Evolutionary conservation across 1,284 basidiomycete genomes (phyloP), one percentile per base, ranked within the genome.

Genomic region (Naganishia sp.): DNA sequence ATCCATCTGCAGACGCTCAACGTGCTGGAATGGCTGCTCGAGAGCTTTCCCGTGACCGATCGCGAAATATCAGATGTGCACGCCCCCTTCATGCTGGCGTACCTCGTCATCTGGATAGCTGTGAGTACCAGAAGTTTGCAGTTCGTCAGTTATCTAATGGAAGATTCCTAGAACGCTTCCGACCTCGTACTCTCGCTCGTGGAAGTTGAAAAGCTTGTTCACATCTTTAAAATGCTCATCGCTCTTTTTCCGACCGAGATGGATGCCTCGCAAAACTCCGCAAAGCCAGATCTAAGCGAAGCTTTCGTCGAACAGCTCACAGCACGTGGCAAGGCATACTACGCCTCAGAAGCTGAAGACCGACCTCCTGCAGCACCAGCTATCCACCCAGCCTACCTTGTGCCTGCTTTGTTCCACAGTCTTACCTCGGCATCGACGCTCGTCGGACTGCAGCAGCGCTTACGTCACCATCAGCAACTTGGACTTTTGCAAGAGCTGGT

Each of bases 41-140:
- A 70, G 0, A 76, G 75, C 0, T 79, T 84, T 56, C 78, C 78
- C 7, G 77, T 83, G 6, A 80, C 81, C 51, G 84, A 85, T 69
- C 81, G 83, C 31, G 80, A 82, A 53, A 76, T 83, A 1, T 74
- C 79, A 35, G 11, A 10, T 18, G 41, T 68, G 2, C 67, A 68
- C 54, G 39, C 49, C 6, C 67, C 67, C 17, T 46, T 66, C 25
- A 10, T 68, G 28, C 31, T 68, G 21, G 58, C 47, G 13, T 42
- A 61, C n/a, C 49, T 61, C 25, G 23, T 61, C 11, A 49, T n/a
- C 7, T 61, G 58, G 58, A 5, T 61, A 23, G 31, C 51, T 35
- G 58, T 51, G 45, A 31, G 58, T 41, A 39, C 17, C n/a, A 3
- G 5, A 13, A 39, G 6, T 3, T 39, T 6, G 7, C 35, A 39